Conservation (phyloP, 1,284 basidiomycete genomes). For the Melampsora americana region DNA sequence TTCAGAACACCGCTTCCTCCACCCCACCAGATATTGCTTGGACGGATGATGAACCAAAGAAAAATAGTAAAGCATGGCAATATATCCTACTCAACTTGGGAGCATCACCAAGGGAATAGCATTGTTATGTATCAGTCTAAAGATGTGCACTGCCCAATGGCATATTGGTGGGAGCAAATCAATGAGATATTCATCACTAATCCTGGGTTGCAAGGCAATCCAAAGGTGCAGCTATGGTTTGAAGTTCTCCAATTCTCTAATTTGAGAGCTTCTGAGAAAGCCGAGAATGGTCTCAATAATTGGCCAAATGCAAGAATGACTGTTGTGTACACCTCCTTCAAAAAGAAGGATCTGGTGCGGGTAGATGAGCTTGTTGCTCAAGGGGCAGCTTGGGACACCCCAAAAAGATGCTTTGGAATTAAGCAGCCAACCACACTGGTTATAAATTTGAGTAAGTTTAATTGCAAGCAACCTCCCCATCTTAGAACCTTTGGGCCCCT, state of each 20-base stretch:
- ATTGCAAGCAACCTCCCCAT: background rate
- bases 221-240: slow-evolving; percentile 18
- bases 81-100: slow-evolving; percentile 1
- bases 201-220: too few relatives aligned
- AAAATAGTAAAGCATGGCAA: background rate
- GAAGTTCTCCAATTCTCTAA: background rate
- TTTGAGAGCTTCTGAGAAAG: slow-evolving; percentile 3
- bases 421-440: background rate
- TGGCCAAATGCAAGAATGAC: slow-evolving; percentile 24
- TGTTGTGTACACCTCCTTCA: too few relatives aligned
- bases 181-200: too few relatives aligned
- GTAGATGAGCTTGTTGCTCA: too few relatives aligned
- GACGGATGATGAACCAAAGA: background rate
- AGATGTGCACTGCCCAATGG: too few relatives aligned
- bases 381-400: too few relatives aligned
- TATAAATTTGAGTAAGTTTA: slow-evolving; percentile 15
- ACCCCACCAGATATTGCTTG: background rate
- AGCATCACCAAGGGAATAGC: slow-evolving; percentile 17
- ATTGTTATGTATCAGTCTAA: slow-evolving; percentile 10
- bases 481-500: too few relatives aligned
- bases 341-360: too few relatives aligned
- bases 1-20: background rate
- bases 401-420: slow-evolving; percentile 21
- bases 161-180: too few relatives aligned
- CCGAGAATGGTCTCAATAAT: slow-evolving; percentile 16